phyloP scores from a whole-genome alignment of 805 yeast species.

The Wickerhamiella brachini region DNA sequence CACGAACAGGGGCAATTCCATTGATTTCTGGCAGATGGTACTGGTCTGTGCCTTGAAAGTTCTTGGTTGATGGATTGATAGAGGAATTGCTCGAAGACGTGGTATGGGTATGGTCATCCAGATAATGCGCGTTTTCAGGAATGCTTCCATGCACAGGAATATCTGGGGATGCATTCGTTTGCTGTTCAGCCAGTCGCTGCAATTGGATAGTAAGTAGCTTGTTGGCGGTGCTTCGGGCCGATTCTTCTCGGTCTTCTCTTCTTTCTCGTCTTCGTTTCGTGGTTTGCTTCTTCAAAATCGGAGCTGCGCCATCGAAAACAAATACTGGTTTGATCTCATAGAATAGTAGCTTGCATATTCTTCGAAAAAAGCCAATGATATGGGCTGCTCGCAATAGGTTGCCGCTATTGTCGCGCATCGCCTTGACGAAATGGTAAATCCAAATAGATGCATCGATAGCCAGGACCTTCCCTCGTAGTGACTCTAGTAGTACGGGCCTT shows the following conservation, averaged over 20 bases:
- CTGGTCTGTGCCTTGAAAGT: constrained; percentile 55
- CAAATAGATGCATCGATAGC: constrained; percentile 98
- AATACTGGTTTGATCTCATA: constrained; percentile 66
- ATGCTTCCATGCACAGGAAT: constrained; percentile 8
- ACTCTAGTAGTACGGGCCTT: constrained; percentile 77
- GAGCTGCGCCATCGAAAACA: constrained; percentile 62
- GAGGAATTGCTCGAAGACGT: constrained; percentile 8
- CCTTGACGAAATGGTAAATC: constrained; percentile 93
- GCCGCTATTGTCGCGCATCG: constrained; percentile 80
- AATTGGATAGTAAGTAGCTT: constrained; percentile 67
- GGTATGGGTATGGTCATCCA: constrained; percentile 24
- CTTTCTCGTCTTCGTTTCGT: constrained; percentile 58
- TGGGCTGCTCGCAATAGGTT: constrained; percentile 66
- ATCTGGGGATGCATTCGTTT: constrained; percentile 4
- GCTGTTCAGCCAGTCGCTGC: constrained; percentile 38
- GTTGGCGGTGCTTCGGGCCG: constrained; percentile 62
- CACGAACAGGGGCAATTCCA: constrained; percentile 25
- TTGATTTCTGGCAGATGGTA: constrained; percentile 68
- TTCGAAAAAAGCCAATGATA: constrained; percentile 85
- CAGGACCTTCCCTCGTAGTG: constrained; percentile 58
- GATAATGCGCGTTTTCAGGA: constrained; percentile 22
- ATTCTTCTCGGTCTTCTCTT: constrained; percentile 59
- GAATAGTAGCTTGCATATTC: constrained; percentile 80
- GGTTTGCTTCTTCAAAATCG: constrained; percentile 65
- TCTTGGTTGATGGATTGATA: constrained; percentile 5